phyloP scores from a whole-genome alignment of 2,329 filamentous ascomycete genomes.

The Penicillium sp. region DNA sequence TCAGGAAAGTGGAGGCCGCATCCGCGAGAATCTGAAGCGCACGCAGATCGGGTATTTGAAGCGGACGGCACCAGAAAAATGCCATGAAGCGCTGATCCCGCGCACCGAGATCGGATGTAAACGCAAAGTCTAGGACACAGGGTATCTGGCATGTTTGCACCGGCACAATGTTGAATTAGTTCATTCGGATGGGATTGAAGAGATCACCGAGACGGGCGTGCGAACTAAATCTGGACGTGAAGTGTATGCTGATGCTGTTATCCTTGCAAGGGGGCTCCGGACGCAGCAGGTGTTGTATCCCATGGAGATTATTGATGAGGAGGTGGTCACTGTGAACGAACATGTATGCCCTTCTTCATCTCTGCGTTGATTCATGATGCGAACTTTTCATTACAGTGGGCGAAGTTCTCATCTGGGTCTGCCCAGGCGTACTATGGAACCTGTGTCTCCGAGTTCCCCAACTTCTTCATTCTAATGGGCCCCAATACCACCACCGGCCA shows the following conservation, averaged over 20 bases:
- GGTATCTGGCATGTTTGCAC: conserved; percentile 47
- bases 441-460: conserved; percentile 49
- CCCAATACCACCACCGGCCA: conserved; percentile 52
- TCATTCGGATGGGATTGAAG: conserved; percentile 41
- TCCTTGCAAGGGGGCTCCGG: conserved; percentile 53
- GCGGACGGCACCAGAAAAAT: conserved; percentile 43
- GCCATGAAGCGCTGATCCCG: conserved; percentile 47
- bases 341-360: conserved; percentile 24
- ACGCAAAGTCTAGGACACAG: conserved; percentile 49
- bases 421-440: conserved; percentile 52
- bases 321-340: conserved; percentile 34
- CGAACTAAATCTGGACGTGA: conserved; percentile 39
- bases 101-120: conserved; percentile 51
- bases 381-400: conserved; percentile 36
- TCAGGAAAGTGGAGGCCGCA: conserved; percentile 18
- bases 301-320: conserved; percentile 47
- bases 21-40: conserved; percentile 38
- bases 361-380: too few species aligned
- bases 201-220: conserved; percentile 41
- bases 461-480: conserved; percentile 49
- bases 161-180: conserved; percentile 45
- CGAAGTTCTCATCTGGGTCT: conserved; percentile 24
- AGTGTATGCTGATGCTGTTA: conserved; percentile 47
- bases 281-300: conserved; percentile 50
- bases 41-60: conserved; percentile 47